Conservation (phyloP, 2,329 filamentous ascomycete genomes). For the Calonectria hongkongensis region DNA sequence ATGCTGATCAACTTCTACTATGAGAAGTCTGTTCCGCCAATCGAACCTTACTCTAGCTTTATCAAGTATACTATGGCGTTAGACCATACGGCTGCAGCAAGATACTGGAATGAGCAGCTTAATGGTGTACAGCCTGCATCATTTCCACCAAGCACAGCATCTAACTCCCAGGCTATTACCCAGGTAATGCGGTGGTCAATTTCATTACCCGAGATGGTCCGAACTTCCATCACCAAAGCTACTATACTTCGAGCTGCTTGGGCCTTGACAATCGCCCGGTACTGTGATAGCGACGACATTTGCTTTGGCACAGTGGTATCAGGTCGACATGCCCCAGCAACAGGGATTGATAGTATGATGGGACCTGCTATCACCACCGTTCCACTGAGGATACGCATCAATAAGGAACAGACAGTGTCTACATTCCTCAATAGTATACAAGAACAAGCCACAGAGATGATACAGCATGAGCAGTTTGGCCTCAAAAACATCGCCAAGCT, state of each 20-base stretch:
- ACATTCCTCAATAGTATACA: constrained; percentile 41
- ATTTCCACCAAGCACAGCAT: background rate
- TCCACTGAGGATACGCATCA: constrained; percentile 61
- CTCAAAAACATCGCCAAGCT: constrained; percentile 45
- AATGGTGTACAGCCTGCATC: background rate
- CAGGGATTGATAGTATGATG: constrained; percentile 47
- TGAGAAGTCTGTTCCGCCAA: background rate
- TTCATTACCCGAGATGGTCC: constrained; percentile 59
- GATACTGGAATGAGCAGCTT: constrained; percentile 10
- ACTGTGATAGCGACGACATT: constrained; percentile 63
- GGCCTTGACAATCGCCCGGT: constrained; percentile 69
- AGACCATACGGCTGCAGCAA: background rate
- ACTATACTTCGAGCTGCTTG: constrained; percentile 64
- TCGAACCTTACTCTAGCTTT: constrained; percentile 9
- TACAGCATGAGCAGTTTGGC: constrained; percentile 38
- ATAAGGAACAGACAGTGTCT: constrained; percentile 47
- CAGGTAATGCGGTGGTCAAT: constrained; percentile 68
- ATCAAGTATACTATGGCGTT: background rate
- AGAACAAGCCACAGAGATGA: constrained; percentile 41
- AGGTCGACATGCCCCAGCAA: constrained; percentile 57
- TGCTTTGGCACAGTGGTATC: constrained; percentile 66
- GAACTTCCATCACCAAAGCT: constrained; percentile 32
- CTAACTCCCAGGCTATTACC: constrained; percentile 32
- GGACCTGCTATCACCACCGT: constrained; percentile 63
- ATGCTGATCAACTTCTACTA: background rate